Percentiles rank a stretch among this genome's conserved stretches.
phyloP scores from a whole-genome alignment of 495 filamentous ascomycete genomes.

The Daldinia childiae region DNA sequence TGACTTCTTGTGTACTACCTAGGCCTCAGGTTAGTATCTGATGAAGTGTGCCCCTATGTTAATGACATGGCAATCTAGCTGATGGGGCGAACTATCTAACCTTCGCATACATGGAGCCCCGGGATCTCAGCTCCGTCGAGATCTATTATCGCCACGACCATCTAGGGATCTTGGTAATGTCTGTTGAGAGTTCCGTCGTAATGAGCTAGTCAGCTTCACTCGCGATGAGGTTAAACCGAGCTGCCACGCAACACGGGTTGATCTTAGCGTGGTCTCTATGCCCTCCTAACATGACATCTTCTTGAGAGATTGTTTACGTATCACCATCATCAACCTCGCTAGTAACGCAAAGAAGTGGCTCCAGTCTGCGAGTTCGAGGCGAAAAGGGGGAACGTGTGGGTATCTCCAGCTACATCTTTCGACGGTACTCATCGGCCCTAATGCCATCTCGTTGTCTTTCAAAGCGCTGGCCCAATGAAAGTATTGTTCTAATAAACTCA shows the following conservation, averaged over 20 bases:
- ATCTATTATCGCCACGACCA: conserved; percentile 15
- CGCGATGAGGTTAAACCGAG: conserved; percentile 16
- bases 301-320: not conserved
- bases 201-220: conserved; percentile 9
- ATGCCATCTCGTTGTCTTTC: not conserved
- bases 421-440: not conserved
- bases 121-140: conserved; percentile 6
- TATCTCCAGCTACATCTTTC: not conserved
- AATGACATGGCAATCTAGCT: not conserved
- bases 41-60: not conserved
- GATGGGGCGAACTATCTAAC: not conserved
- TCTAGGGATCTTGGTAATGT: conserved; percentile 18
- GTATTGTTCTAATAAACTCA: not conserved
- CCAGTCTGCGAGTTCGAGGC: not conserved
- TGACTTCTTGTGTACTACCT: not conserved
- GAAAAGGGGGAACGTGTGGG: not conserved
- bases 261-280: not conserved
- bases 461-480: conserved; percentile 3
- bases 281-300: not conserved
- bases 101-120: conserved; percentile 8
- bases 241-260: conserved; percentile 28
- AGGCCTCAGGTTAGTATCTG: not conserved
- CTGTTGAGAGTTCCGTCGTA: conserved; percentile 4
- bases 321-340: conserved; percentile 1
- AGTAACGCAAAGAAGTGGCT: not conserved